A percentile compares a stretch with the other conserved stretches of the same genome.
These are phyloP conservation scores for Rhododendron griersonianum DNA, from an alignment of 148 eudicot genomes.

Conservation along the genomic window DNA sequence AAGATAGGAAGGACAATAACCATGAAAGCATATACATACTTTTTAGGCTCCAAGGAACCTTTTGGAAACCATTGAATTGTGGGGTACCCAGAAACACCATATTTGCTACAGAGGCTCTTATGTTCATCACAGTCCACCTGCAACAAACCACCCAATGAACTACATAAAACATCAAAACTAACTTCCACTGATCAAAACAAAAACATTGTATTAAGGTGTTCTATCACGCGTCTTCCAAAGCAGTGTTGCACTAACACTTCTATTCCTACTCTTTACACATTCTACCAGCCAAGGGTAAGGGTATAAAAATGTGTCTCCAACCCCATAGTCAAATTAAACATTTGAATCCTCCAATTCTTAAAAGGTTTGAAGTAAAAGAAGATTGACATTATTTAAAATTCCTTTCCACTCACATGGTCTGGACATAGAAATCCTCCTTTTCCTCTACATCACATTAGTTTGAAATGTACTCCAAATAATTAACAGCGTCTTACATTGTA, in stretches of 20 bases:
- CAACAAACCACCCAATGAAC: conserved; percentile 14
- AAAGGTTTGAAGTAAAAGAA: background rate
- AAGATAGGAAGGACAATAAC: background rate
- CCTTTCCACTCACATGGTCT: background rate
- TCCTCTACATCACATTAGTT: no score
- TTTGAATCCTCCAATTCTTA: background rate
- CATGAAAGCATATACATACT: conserved; percentile 37
- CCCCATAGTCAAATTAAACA: background rate
- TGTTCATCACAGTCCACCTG: conserved; percentile 99
- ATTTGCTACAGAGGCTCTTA: conserved; percentile 72
- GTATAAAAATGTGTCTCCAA: background rate
- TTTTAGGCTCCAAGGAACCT: conserved; percentile 92
- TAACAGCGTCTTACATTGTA: background rate
- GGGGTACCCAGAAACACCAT: conserved; percentile 89
- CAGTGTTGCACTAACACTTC: background rate
- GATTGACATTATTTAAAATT: background rate
- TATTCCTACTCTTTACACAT: background rate
- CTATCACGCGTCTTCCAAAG: background rate
- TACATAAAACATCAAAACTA: conserved; percentile 1
- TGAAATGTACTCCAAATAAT: background rate
- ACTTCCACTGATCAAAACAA: background rate
- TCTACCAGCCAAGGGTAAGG: background rate
- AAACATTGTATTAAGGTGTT: background rate
- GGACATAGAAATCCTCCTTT: no score
- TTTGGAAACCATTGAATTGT: conserved; percentile 97